Percentiles rank a stretch among this genome's conserved stretches.
Conservation (phyloP, 1,284 basidiomycete genomes). For the Melanopsichium pennsylvanicum region DNA sequence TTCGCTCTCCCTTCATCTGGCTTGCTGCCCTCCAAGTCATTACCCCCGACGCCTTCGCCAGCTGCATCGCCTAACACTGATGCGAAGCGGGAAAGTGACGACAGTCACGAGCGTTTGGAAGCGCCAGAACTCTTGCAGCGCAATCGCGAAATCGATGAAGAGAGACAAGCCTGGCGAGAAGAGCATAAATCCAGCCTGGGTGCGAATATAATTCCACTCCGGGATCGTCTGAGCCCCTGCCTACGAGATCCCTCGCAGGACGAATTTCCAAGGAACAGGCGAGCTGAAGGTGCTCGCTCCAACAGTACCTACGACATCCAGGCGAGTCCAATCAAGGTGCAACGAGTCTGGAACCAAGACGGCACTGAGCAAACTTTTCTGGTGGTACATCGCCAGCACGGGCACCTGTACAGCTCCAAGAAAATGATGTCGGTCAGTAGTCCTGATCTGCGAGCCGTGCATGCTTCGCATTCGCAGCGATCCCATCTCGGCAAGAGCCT, state of each 20-base stretch:
- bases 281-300: neutral
- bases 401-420: slow-evolving; percentile 2
- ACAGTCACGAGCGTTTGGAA: slow-evolving; percentile 16
- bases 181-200: slow-evolving; percentile 12
- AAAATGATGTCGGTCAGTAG: slow-evolving; percentile 6
- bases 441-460: slow-evolving; percentile 2
- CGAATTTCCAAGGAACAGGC: neutral
- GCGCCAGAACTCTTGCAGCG: slow-evolving; percentile 10
- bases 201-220: neutral
- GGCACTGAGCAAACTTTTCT: slow-evolving; percentile 20
- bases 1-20: neutral
- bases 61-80: neutral
- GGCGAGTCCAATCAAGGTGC: slow-evolving; percentile 6
- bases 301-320: neutral
- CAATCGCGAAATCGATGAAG: slow-evolving; percentile 15
- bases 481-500: neutral
- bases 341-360: slow-evolving; percentile 16
- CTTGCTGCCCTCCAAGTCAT: neutral
- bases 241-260: slow-evolving; percentile 5
- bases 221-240: slow-evolving; percentile 16
- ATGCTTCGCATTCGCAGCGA: neutral
- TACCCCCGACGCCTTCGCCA: slow-evolving; percentile 9
- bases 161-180: slow-evolving; percentile 23
- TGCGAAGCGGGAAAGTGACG: neutral
- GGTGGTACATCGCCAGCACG: slow-evolving; percentile 2